Evolutionary conservation across 768 basidiomycete genomes (phyloP).

Genomic region (Thelephora aurantiotincta): DNA sequence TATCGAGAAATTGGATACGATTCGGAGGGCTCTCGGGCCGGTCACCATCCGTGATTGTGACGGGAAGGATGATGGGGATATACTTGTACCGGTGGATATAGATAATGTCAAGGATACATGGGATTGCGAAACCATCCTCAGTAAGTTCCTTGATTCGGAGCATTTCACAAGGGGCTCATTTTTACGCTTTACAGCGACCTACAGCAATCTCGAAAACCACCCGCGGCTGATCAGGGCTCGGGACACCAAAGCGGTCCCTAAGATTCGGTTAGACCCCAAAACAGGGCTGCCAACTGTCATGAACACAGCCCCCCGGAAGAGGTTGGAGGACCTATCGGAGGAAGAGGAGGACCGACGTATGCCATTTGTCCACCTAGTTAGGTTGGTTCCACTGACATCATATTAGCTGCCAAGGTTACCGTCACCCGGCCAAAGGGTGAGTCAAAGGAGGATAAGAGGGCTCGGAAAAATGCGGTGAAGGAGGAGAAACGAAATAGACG

Average conservation of each 20-base stretch:
- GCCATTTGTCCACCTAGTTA: background rate
- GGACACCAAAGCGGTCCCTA: conserved; percentile 36
- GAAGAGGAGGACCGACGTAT: conserved; percentile 18
- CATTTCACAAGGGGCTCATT: background rate
- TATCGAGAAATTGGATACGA: conserved; percentile 64
- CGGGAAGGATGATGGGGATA: conserved; percentile 30
- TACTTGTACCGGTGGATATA: conserved; percentile 24
- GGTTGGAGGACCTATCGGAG: conserved; percentile 5
- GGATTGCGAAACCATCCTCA: conserved; percentile 94
- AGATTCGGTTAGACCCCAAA: conserved; percentile 58
- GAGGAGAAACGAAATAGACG: conserved; percentile 49
- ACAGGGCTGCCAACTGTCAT: conserved; percentile 60
- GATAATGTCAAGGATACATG: conserved; percentile 64
- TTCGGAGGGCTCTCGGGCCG: conserved; percentile 70
- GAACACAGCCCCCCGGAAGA: conserved; percentile 10
- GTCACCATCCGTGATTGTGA: conserved; percentile 41
- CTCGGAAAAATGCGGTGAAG: conserved; percentile 58
- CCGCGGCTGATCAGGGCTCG: conserved; percentile 73
- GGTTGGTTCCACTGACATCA: conserved; percentile 13
- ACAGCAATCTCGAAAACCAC: conserved; percentile 96
- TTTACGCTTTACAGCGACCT: conserved; percentile 49
- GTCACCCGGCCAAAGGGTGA: conserved; percentile 64
- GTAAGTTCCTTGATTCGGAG: conserved; percentile 32
- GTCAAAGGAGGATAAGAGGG: conserved; percentile 57
- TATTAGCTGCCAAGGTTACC: conserved; percentile 28